Percentiles rank a stretch among this genome's conserved stretches.
phyloP scores from a whole-genome alignment of 1,284 basidiomycete species.

The Mycena citricolor region DNA sequence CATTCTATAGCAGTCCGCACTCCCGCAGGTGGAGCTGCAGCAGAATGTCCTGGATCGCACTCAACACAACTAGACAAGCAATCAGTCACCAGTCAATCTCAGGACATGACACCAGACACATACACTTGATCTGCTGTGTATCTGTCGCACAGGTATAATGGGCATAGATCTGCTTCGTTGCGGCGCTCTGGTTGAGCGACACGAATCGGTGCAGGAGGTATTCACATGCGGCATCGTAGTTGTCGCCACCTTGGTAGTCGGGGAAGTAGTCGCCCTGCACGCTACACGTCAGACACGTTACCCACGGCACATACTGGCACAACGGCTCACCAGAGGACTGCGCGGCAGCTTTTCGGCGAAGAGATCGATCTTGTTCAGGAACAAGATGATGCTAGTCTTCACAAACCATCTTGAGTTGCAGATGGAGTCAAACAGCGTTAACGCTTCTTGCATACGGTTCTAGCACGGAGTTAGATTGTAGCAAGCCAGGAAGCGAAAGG shows the following conservation, averaged over 20 bases:
- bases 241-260: slow-evolving; percentile 76
- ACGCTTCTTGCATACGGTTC: slow-evolving; percentile 97
- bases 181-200: slow-evolving; percentile 82
- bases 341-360: slow-evolving; percentile 91
- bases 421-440: slow-evolving; percentile 95
- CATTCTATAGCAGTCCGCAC: slow-evolving; percentile 81
- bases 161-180: slow-evolving; percentile 85
- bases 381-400: slow-evolving; percentile 85
- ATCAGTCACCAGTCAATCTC: slow-evolving; percentile 5
- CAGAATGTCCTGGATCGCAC: slow-evolving; percentile 80
- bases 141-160: slow-evolving; percentile 91
- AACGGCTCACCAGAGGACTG: slow-evolving; percentile 60
- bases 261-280: slow-evolving; percentile 79
- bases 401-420: slow-evolving; percentile 95
- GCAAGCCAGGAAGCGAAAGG: slow-evolving; percentile 7
- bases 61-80: slow-evolving; percentile 62
- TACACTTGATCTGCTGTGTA: slow-evolving; percentile 87
- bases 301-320: neutral
- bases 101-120: slow-evolving; percentile 28
- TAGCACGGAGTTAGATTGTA: slow-evolving; percentile 30
- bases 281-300: neutral
- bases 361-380: slow-evolving; percentile 96
- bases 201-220: slow-evolving; percentile 88
- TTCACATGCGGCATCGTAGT: slow-evolving; percentile 85
- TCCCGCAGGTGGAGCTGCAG: slow-evolving; percentile 83